These are phyloP conservation scores for Daldinia concentrica DNA, from an alignment of 495 filamentous ascomycete species.

Conservation along the genomic window DNA sequence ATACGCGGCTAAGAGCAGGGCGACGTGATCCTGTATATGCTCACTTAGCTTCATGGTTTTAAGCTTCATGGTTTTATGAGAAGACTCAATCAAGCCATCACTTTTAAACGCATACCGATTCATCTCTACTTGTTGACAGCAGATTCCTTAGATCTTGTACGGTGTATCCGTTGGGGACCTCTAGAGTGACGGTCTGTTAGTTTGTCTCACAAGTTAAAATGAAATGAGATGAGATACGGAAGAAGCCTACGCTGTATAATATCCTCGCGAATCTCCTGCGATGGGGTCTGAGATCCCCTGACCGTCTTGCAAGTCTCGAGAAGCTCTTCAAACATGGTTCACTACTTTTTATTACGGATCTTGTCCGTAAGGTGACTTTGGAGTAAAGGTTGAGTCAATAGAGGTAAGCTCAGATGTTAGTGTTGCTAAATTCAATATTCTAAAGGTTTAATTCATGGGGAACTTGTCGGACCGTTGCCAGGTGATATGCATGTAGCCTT, in stretches of 20 bases:
- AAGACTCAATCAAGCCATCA: neutral
- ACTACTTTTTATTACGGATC: neutral
- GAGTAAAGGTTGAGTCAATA: neutral
- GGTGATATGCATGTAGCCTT: neutral
- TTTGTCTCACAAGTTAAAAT: neutral
- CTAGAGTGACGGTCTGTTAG: conserved; percentile 11
- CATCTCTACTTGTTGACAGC: neutral
- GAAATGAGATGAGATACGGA: neutral
- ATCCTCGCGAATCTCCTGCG: conserved; percentile 7
- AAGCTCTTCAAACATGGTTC: conserved; percentile 21
- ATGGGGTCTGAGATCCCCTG: neutral
- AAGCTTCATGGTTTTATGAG: neutral
- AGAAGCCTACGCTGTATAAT: conserved; percentile 14
- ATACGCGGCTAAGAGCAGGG: conserved; percentile 28
- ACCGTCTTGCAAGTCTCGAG: conserved; percentile 17
- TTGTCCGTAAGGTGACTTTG: neutral
- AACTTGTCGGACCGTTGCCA: neutral
- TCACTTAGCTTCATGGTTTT: neutral
- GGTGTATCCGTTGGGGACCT: conserved; percentile 10
- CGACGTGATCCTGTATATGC: conserved; percentile 23
- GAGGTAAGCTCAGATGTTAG: neutral
- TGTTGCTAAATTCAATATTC: neutral
- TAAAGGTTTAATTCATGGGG: neutral
- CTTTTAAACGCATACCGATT: conserved; percentile 7
- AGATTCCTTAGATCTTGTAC: conserved; percentile 6